phyloP scores from a whole-genome alignment of 306 rosid species.

The Sphenostylis stenocarpa region DNA sequence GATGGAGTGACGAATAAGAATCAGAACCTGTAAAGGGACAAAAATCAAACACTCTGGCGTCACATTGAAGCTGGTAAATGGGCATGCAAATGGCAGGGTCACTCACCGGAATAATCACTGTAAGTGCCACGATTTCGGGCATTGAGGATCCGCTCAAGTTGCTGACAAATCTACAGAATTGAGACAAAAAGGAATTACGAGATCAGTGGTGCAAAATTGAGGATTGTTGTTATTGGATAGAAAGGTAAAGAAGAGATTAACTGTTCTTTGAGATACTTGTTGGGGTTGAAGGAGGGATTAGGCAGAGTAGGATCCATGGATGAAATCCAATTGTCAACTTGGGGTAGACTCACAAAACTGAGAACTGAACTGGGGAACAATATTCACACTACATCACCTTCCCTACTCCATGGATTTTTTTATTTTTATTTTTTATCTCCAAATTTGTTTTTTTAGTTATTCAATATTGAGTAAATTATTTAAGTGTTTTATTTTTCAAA shows the following conservation, averaged over 20 bases:
- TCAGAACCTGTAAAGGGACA: constrained; percentile 31
- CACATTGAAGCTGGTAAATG: background rate
- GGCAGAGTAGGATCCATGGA: constrained; percentile 57
- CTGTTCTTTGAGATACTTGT: constrained; percentile 85
- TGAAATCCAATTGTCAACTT: background rate
- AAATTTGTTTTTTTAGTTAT: no score
- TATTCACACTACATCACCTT: background rate
- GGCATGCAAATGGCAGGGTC: background rate
- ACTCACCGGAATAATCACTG: constrained; percentile 41
- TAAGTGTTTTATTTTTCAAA: no score
- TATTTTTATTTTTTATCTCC: no score
- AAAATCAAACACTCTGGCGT: background rate
- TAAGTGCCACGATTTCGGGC: constrained; percentile 55
- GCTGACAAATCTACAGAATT: constrained; percentile 35
- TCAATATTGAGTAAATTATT: no score
- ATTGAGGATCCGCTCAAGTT: constrained; percentile 51
- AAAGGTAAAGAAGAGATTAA: constrained; percentile 28
- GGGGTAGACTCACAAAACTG: background rate
- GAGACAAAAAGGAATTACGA: background rate
- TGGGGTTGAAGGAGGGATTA: constrained; percentile 55
- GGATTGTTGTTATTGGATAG: background rate
- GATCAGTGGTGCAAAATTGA: background rate
- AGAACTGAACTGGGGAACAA: background rate
- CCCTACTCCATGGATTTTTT: no score
- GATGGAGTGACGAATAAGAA: constrained; percentile 45